A percentile compares a stretch with the other conserved stretches of the same genome.
Evolutionary conservation across 495 filamentous ascomycete species (phyloP).

Genomic region (Trichoderma asperelloides): DNA sequence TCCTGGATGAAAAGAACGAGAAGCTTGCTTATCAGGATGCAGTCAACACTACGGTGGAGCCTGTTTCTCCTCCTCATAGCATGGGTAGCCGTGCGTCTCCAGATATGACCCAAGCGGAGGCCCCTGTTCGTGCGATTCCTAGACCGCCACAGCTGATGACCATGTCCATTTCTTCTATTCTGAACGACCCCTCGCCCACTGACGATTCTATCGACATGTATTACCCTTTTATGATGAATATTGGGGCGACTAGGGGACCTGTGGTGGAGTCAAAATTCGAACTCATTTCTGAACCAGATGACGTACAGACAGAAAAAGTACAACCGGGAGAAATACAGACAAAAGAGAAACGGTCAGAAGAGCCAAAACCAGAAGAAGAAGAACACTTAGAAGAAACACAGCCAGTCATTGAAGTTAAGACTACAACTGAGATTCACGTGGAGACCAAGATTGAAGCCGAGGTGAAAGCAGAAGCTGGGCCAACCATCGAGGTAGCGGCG

Average conservation of each 20-base stretch:
- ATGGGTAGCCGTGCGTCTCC: background rate
- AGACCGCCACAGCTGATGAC: background rate
- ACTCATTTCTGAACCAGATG: background rate
- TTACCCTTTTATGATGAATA: background rate
- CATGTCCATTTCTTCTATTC: conserved; percentile 1
- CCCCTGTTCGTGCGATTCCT: background rate
- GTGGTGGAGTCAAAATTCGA: background rate
- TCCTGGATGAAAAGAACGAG: conserved; percentile 18
- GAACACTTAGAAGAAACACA: background rate
- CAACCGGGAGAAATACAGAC: no score
- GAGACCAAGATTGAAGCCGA: background rate
- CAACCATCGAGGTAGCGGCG: background rate
- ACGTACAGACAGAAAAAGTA: background rate
- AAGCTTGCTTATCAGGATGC: conserved; percentile 15
- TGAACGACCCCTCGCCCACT: background rate
- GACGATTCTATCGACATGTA: background rate
- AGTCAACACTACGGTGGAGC: conserved; percentile 14
- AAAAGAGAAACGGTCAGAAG: no score
- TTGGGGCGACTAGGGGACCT: background rate
- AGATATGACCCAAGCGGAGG: background rate
- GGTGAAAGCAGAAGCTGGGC: background rate
- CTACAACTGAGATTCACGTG: background rate
- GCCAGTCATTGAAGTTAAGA: background rate
- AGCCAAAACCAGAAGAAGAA: no score
- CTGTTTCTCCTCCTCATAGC: conserved; percentile 4